Conservation (phyloP, 805 yeast genomes). For the Yamadazyma insecticola region DNA sequence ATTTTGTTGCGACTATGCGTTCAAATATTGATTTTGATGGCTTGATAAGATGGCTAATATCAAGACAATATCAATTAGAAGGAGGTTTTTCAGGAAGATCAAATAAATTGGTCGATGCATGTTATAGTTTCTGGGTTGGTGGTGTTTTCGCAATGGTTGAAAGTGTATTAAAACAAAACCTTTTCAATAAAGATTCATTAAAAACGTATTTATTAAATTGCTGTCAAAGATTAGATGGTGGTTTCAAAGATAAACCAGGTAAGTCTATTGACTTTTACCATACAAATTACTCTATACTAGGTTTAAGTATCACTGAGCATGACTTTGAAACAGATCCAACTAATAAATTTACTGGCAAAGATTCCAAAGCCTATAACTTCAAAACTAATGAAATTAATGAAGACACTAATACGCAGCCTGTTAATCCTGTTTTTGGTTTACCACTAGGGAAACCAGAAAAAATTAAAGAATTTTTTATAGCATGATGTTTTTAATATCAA, state of each 20-base stretch:
- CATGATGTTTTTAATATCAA: too few relatives aligned
- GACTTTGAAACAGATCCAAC: neutral
- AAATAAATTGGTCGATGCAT: slow-evolving; percentile 92
- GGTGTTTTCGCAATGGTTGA: slow-evolving; percentile 66
- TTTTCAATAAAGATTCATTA: slow-evolving; percentile 53
- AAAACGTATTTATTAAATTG: slow-evolving; percentile 67
- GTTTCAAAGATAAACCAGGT: slow-evolving; percentile 87
- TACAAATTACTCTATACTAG: slow-evolving; percentile 78
- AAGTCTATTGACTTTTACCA: slow-evolving; percentile 81
- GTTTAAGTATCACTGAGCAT: slow-evolving; percentile 60
- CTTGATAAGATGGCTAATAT: slow-evolving; percentile 62
- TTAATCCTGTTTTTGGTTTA: slow-evolving; percentile 27
- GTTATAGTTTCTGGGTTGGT: slow-evolving; percentile 96
- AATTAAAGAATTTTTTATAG: slow-evolving; percentile 14
- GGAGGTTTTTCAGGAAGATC: slow-evolving; percentile 90
- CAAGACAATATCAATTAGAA: slow-evolving; percentile 68
- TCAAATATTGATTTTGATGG: slow-evolving; percentile 40
- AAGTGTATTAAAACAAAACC: slow-evolving; percentile 28
- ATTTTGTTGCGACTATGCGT: slow-evolving; percentile 9
- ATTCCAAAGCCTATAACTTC: slow-evolving; percentile 16
- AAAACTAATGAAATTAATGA: slow-evolving; percentile 7
- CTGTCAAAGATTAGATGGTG: slow-evolving; percentile 69
- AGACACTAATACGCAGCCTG: slow-evolving; percentile 12
- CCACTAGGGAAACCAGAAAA: slow-evolving; percentile 30
- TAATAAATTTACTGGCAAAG: neutral